phyloP scores from a whole-genome alignment of 176 grass and related monocot species.

The Eleusine coracana region DNA sequence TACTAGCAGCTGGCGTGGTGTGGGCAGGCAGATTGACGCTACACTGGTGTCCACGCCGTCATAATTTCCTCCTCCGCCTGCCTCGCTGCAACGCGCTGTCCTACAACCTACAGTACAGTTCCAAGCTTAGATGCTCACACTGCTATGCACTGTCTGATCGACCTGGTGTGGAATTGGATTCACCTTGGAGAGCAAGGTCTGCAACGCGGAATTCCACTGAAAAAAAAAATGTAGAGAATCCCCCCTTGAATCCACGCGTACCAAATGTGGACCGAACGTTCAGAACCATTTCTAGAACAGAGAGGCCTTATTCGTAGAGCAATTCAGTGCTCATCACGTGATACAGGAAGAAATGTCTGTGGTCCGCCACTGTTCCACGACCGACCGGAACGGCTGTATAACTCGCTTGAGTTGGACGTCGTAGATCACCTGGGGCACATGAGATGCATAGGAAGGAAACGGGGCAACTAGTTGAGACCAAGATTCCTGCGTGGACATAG shows the following conservation, averaged over 20 bases:
- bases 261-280: not conserved
- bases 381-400: not conserved
- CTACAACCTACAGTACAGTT: not conserved
- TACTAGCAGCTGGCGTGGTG: not conserved
- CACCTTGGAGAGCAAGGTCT: not conserved
- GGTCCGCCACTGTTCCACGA: not conserved
- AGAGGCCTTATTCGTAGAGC: not conserved
- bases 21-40: not conserved
- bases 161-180: not conserved
- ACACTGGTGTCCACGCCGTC: not conserved
- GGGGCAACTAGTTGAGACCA: not conserved
- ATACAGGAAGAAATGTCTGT: not conserved
- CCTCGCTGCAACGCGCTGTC: not conserved
- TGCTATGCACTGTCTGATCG: not conserved
- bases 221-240: not conserved
- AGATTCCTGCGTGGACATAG: not conserved
- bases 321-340: not conserved
- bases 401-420: not conserved
- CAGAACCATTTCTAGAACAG: not conserved
- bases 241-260: not conserved
- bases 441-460: not conserved
- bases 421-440: not conserved
- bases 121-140: not conserved
- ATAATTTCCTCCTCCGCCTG: not conserved
- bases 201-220: not conserved